These are phyloP conservation scores for Chalaropsis thielavioides DNA, from an alignment of 2,329 filamentous ascomycete genomes.

Conservation along the genomic window DNA sequence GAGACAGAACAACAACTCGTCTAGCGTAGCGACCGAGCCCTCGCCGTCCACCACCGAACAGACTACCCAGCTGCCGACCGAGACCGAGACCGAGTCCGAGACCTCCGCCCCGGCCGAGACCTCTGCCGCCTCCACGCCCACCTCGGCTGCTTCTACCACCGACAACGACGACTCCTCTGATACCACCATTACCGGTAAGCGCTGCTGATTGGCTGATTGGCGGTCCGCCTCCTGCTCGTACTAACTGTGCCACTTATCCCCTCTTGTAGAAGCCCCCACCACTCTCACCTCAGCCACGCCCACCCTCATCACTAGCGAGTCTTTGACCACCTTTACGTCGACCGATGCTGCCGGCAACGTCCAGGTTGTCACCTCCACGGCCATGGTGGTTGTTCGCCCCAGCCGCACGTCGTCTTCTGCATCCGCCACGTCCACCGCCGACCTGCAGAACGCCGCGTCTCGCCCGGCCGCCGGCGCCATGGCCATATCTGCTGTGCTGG, in stretches of 20 bases:
- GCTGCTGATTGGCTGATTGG: constrained; percentile 15
- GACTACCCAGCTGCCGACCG: constrained; percentile 8
- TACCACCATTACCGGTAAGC: constrained; percentile 17
- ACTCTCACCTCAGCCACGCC: constrained; percentile 25
- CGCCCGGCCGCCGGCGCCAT: constrained; percentile 19
- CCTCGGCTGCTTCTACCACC: constrained; percentile 17
- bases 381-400: constrained; percentile 33
- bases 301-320: constrained; percentile 24
- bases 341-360: constrained; percentile 32
- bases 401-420: constrained; percentile 20
- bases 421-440: constrained; percentile 22
- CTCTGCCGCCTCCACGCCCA: neutral
- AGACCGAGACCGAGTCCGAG: constrained; percentile 7
- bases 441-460: constrained; percentile 27
- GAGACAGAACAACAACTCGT: constrained; percentile 36
- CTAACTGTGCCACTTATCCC: constrained; percentile 21
- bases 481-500: constrained; percentile 4
- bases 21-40: constrained; percentile 23
- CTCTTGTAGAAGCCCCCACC: constrained; percentile 19
- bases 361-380: constrained; percentile 35
- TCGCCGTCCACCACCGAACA: constrained; percentile 19
- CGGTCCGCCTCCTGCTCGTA: constrained; percentile 15
- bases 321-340: constrained; percentile 30
- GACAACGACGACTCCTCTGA: constrained; percentile 22
- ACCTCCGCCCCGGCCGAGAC: constrained; percentile 18